Conservation (phyloP, 2,329 filamentous ascomycete genomes). For the Botrytis elliptica region DNA sequence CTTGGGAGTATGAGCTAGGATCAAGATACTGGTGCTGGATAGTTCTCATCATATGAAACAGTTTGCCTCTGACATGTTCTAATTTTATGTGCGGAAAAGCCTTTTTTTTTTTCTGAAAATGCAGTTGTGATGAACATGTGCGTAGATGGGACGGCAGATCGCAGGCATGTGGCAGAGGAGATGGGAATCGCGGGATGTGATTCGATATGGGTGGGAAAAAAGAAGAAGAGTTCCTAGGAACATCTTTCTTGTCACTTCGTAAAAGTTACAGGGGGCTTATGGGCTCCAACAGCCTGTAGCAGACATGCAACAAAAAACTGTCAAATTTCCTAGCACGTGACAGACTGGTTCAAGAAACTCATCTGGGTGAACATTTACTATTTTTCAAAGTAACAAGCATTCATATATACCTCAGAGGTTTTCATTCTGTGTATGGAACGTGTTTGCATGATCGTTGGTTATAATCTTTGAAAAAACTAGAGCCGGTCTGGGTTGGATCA, state of each 20-base stretch:
- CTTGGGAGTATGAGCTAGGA: background rate
- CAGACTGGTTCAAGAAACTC: too few species aligned
- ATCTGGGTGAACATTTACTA: background rate
- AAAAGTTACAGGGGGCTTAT: background rate
- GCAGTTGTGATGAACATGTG: background rate
- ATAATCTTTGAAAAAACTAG: background rate
- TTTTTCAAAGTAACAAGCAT: background rate
- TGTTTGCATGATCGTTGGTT: background rate
- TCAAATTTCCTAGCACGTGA: background rate
- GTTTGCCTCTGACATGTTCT: background rate
- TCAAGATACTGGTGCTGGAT: background rate
- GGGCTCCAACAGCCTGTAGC: background rate
- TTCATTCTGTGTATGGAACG: accelerated
- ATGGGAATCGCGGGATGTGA: background rate
- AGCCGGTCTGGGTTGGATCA: background rate
- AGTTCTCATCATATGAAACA: background rate
- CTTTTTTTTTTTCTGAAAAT: background rate
- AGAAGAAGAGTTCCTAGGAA: background rate
- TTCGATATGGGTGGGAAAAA: background rate
- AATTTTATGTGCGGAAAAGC: background rate
- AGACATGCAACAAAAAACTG: background rate
- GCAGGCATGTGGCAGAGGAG: background rate
- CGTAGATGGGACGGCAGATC: background rate
- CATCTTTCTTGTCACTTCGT: accelerated
- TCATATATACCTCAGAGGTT: background rate